Conservation (phyloP, 2,329 filamentous ascomycete species). For the Endothia cerciana region DNA sequence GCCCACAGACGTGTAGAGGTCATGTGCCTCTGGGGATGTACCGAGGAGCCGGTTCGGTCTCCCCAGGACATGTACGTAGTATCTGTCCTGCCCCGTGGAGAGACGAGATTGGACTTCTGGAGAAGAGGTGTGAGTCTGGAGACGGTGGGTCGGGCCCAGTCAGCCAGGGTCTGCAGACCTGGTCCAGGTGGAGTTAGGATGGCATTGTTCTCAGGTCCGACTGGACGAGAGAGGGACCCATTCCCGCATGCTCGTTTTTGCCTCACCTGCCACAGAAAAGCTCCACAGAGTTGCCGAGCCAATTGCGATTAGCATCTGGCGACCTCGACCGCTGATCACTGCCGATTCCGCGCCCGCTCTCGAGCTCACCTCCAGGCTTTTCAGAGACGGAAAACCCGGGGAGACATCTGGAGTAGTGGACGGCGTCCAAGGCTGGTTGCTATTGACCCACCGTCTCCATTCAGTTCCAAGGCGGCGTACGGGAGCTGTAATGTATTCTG, state of each 20-base stretch:
- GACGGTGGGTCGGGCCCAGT: slow-evolving; percentile 16
- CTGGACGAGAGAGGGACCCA: background rate
- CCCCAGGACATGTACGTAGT: background rate
- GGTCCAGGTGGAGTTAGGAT: background rate
- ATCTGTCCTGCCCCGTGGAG: slow-evolving; percentile 22
- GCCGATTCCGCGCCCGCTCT: background rate
- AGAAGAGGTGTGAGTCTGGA: background rate
- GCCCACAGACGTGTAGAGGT: background rate
- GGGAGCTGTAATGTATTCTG: too few relatives aligned
- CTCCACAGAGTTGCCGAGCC: slow-evolving; percentile 16
- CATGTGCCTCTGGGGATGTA: background rate
- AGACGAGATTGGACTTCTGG: slow-evolving; percentile 23
- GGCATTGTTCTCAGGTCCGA: background rate
- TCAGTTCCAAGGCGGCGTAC: background rate
- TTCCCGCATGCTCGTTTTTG: background rate
- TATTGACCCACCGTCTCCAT: background rate
- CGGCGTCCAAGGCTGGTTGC: background rate
- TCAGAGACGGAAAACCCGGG: slow-evolving; percentile 4
- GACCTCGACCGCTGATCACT: slow-evolving; percentile 21
- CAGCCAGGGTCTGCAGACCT: background rate
- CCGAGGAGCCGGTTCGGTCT: background rate
- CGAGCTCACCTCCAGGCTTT: background rate
- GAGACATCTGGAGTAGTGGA: slow-evolving; percentile 1
- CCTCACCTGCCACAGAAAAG: slow-evolving; percentile 4
- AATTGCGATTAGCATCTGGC: slow-evolving; percentile 6